A percentile compares a stretch with the other conserved stretches of the same genome.
phyloP scores from a whole-genome alignment of 495 filamentous ascomycete genomes.

The Neurospora hispaniola region DNA sequence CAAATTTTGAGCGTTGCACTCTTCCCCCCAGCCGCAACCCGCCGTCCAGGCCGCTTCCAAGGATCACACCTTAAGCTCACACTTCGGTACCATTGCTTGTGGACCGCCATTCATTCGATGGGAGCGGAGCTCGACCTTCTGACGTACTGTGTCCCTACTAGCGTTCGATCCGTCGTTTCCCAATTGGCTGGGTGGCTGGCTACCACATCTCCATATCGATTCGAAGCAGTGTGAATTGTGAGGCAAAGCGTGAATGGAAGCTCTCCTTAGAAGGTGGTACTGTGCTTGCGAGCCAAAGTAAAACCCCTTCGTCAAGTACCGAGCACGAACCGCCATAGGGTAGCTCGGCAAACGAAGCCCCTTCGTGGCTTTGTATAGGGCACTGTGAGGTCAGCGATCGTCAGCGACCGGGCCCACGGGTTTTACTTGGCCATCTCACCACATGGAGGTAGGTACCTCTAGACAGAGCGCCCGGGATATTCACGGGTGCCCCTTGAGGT shows the following conservation, averaged over 20 bases:
- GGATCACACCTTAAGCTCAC: not conserved
- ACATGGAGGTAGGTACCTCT: too few relatives aligned
- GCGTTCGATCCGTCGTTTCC: conserved; percentile 1
- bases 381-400: too few relatives aligned
- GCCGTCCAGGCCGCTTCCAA: not conserved
- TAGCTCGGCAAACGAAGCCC: too few relatives aligned
- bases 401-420: too few relatives aligned
- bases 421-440: too few relatives aligned
- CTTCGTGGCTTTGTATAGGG: too few relatives aligned
- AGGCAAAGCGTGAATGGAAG: not conserved
- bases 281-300: too few relatives aligned
- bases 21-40: not conserved
- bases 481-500: not conserved
- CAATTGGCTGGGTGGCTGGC: not conserved
- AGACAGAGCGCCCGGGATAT: not conserved
- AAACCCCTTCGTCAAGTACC: too few relatives aligned
- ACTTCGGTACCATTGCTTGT: not conserved
- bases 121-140: conserved; percentile 1
- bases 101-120: not conserved
- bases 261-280: not conserved
- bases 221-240: not conserved
- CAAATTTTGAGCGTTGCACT: not conserved
- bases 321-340: too few relatives aligned
- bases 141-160: not conserved
- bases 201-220: not conserved